These are phyloP conservation scores for Apiotrichum laibachii DNA, from an alignment of 1,284 basidiomycete species.

Conservation along the genomic window DNA sequence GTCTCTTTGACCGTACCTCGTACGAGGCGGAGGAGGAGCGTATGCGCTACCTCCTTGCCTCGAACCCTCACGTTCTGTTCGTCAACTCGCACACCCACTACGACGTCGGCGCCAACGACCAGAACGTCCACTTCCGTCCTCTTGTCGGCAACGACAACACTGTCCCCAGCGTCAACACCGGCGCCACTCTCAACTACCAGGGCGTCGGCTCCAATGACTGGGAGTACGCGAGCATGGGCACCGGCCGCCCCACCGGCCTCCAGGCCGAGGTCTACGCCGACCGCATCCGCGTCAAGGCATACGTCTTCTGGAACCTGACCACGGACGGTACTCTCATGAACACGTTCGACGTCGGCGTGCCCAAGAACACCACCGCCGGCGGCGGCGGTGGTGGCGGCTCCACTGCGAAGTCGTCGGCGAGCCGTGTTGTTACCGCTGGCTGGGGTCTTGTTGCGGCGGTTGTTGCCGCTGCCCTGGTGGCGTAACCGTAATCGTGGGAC, in stretches of 20 bases:
- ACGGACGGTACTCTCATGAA: conserved; percentile 3
- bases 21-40: conserved; percentile 1
- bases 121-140: conserved; percentile 7
- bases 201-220: no score
- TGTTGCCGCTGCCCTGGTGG: no score
- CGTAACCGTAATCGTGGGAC: no score
- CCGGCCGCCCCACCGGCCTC: neutral
- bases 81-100: conserved; percentile 9
- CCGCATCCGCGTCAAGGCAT: conserved; percentile 7
- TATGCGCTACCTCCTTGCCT: conserved; percentile 4
- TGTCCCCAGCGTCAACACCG: conserved; percentile 9
- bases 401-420: no score
- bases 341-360: conserved; percentile 2
- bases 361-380: neutral
- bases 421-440: no score
- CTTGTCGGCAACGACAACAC: neutral
- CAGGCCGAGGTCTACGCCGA: conserved; percentile 5
- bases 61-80: conserved; percentile 9
- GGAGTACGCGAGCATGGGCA: no score
- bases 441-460: no score
- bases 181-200: conserved; percentile 1
- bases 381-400: no score
- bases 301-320: conserved; percentile 2
- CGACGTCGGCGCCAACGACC: conserved; percentile 7
- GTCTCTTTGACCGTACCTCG: neutral